Percentiles rank a stretch among this genome's conserved stretches.
Evolutionary conservation across 192 early-diverging fungal genomes (phyloP).

Genomic region (Piromyces finnis): DNA sequence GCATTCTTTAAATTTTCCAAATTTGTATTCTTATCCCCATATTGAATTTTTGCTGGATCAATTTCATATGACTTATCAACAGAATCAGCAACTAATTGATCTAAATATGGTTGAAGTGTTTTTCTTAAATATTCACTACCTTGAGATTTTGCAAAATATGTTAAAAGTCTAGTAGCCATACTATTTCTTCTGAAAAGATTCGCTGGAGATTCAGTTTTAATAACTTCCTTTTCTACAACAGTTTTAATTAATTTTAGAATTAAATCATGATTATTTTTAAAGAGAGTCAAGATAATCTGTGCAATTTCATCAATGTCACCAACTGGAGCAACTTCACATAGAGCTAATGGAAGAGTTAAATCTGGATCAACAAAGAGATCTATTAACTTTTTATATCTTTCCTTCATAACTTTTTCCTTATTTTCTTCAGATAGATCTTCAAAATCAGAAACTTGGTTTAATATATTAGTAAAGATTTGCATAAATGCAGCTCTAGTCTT

Average conservation of each 20-base stretch:
- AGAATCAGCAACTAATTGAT: slow-evolving; percentile 40
- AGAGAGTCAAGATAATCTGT: slow-evolving; percentile 52
- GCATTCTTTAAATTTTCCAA: slow-evolving; percentile 57
- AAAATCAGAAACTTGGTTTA: slow-evolving; percentile 53
- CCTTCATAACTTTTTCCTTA: slow-evolving; percentile 24
- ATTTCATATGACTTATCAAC: slow-evolving; percentile 75
- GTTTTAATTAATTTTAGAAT: slow-evolving; percentile 57
- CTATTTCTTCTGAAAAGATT: slow-evolving; percentile 85
- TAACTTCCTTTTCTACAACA: slow-evolving; percentile 69
- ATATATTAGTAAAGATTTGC: slow-evolving; percentile 78
- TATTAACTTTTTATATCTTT: slow-evolving; percentile 61
- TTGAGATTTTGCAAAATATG: slow-evolving; percentile 61
- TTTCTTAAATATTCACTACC: slow-evolving; percentile 63
- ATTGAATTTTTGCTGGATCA: slow-evolving; percentile 54
- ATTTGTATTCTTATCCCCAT: slow-evolving; percentile 53
- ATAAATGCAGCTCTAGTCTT: slow-evolving; percentile 78
- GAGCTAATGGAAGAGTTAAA: slow-evolving; percentile 56
- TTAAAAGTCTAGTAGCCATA: slow-evolving; percentile 73
- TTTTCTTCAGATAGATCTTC: slow-evolving; percentile 55
- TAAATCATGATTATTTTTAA: slow-evolving; percentile 29
- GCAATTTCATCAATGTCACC: slow-evolving; percentile 81
- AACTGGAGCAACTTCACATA: slow-evolving; percentile 70
- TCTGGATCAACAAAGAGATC: slow-evolving; percentile 54
- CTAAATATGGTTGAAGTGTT: slow-evolving; percentile 62
- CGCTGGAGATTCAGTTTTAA: slow-evolving; percentile 55